Base-by-base conservation (phyloP, 768 basidiomycete species). In the Termitomyces sp. region DNA sequence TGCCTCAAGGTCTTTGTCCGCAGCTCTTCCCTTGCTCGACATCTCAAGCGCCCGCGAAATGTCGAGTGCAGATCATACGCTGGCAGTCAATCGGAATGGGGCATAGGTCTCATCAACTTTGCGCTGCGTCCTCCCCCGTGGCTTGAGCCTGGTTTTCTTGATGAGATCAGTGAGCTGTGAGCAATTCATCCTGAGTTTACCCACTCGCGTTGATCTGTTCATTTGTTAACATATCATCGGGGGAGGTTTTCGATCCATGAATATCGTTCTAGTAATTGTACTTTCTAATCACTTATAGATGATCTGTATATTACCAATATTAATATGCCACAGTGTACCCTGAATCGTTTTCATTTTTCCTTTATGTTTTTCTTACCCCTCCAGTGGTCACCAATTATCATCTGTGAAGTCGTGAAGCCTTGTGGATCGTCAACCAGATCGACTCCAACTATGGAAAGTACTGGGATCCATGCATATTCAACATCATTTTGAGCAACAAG, bases 11-110 rank as follows among this genome's bases (percentile, higher is more conserved):
- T 65, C 32, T 69, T 69, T 43, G 63, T 64, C 12, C 66, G 68
- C 29, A 67, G 65, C 37, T 69, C 68, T 34, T 69, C 68, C 7
- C 56, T 69, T 32, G 57, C 58, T 46, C 65, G 68, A 31, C 68
- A 69, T 56, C 45, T 69, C 1, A 67, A 67, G 52, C 63, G 66
- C 34, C 59, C 64, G 42, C 59, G 57, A 14, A 63, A 62, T 34
- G 57, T 45, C 3, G 48, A 49, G 10, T 69, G 68, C 45, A 57
- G 50, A 2, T 34, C 60, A 10, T 63, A 46, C 20, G 64, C 67
- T 6, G 68, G 68, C 20, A 17, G 50, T 31, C 60, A 62, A 40
- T 29, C 45, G n/a, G 36, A 57, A 5, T 67, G 66, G 66, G 68
- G 68, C 29, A 53, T 58, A 9, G 64, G 65, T 14, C 57, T 67